These are phyloP conservation scores for Trichoderma sp. DNA, from an alignment of 2,329 filamentous ascomycete species.

Conservation along the genomic window DNA sequence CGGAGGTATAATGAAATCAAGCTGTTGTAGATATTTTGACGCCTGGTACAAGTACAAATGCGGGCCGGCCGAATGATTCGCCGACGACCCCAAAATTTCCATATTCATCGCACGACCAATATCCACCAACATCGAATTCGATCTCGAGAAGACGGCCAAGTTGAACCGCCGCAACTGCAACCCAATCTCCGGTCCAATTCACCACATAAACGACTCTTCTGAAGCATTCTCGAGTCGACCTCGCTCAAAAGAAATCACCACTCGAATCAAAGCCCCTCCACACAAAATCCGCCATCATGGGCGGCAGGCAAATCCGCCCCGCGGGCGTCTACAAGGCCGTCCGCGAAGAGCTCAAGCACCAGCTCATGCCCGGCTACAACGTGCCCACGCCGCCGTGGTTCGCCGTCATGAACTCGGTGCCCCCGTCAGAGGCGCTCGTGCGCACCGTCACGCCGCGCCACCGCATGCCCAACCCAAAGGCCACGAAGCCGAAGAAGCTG, in stretches of 20 bases:
- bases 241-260: not conserved
- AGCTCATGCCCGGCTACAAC: conserved; percentile 35
- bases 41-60: not conserved
- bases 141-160: not conserved
- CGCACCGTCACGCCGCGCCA: conserved; percentile 53
- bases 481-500: conserved; percentile 62
- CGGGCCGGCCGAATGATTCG: conserved; percentile 20
- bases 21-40: not conserved
- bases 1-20: no score
- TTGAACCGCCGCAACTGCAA: not conserved
- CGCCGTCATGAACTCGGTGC: conserved; percentile 50
- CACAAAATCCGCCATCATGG: conserved; percentile 32
- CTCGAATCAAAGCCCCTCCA: not conserved
- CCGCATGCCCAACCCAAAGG: conserved; percentile 40
- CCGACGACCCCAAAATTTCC: conserved; percentile 20
- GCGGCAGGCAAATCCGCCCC: conserved; percentile 45
- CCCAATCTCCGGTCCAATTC: not conserved
- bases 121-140: not conserved
- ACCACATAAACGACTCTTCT: not conserved
- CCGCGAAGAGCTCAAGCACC: conserved; percentile 43
- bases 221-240: not conserved
- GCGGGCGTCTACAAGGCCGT: conserved; percentile 49
- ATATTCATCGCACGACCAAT: not conserved
- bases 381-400: conserved; percentile 49
- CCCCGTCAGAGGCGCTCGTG: conserved; percentile 58